Conservation (phyloP, 352 stramenopile genomes). For the Peronosclerospora sorghi region DNA sequence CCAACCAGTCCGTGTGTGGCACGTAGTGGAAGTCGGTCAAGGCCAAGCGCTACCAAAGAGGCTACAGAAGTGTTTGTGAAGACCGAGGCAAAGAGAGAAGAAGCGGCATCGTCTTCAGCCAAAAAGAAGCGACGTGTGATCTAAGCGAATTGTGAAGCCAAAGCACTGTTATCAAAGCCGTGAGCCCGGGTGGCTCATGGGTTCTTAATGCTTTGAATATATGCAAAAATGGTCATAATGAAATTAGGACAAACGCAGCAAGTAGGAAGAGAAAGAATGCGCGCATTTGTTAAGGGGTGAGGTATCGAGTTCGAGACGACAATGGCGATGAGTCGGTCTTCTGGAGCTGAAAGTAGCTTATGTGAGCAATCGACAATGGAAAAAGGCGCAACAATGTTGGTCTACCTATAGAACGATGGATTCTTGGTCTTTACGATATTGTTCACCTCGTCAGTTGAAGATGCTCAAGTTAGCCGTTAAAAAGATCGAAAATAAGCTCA, state of each 20-base stretch:
- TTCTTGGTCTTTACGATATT: conserved; percentile 94
- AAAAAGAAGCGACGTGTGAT: conserved; percentile 54
- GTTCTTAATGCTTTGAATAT: neutral
- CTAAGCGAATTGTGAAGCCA: conserved; percentile 8
- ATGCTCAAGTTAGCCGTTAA: too few species aligned
- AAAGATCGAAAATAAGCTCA: too few species aligned
- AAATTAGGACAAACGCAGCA: too few species aligned
- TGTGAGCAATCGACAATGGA: neutral
- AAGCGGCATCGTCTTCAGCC: conserved; percentile 16
- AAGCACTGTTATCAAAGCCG: too few species aligned
- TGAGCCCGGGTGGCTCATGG: neutral
- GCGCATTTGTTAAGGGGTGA: too few species aligned
- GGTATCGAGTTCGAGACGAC: neutral
- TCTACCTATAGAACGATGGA: conserved; percentile 69
- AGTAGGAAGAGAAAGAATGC: too few species aligned
- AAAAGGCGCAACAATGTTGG: neutral
- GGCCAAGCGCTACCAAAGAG: conserved; percentile 11
- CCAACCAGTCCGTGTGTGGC: conserved; percentile 9
- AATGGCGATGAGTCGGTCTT: conserved; percentile 11
- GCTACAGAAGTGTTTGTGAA: conserved; percentile 13
- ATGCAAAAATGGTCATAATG: too few species aligned
- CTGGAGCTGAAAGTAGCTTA: neutral
- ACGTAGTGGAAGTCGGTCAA: conserved; percentile 13
- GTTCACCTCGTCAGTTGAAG: conserved; percentile 91
- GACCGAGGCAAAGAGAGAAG: conserved; percentile 22